phyloP scores from a whole-genome alignment of 345 rosid genomes.

The Heritiera fomes region DNA sequence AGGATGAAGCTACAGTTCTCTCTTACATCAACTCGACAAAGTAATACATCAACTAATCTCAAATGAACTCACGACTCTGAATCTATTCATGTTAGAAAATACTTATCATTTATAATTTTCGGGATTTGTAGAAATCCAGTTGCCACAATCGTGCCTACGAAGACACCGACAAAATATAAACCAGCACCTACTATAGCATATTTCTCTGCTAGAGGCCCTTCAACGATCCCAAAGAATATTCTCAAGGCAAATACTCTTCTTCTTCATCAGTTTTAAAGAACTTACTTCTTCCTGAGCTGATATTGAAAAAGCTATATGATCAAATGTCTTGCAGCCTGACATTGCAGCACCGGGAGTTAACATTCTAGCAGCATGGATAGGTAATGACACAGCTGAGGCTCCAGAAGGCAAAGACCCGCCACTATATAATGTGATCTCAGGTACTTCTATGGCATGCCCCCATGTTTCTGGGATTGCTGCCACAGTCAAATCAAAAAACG shows the following conservation, averaged over 20 bases:
- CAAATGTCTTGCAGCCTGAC: constrained; percentile 64
- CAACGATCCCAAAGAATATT: constrained; percentile 54
- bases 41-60: constrained; percentile 32
- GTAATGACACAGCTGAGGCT: constrained; percentile 41
- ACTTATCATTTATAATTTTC: neutral
- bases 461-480: constrained; percentile 75
- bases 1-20: constrained; percentile 49
- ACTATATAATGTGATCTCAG: constrained; percentile 56
- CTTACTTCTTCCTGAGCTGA: neutral
- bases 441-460: constrained; percentile 88
- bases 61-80: neutral
- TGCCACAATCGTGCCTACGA: constrained; percentile 65
- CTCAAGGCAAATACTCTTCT: constrained; percentile 57
- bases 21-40: constrained; percentile 68
- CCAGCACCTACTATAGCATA: constrained; percentile 71
- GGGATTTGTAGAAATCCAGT: constrained; percentile 53
- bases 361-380: constrained; percentile 81
- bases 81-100: neutral
- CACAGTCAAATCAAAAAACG: constrained; percentile 54
- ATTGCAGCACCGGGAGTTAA: constrained; percentile 77
- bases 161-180: constrained; percentile 43
- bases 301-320: neutral
- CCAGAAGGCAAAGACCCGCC: constrained; percentile 45
- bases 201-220: constrained; percentile 86
- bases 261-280: neutral